Conservation (phyloP, 2,329 filamentous ascomycete species). For the Metarhizium brunneum region DNA sequence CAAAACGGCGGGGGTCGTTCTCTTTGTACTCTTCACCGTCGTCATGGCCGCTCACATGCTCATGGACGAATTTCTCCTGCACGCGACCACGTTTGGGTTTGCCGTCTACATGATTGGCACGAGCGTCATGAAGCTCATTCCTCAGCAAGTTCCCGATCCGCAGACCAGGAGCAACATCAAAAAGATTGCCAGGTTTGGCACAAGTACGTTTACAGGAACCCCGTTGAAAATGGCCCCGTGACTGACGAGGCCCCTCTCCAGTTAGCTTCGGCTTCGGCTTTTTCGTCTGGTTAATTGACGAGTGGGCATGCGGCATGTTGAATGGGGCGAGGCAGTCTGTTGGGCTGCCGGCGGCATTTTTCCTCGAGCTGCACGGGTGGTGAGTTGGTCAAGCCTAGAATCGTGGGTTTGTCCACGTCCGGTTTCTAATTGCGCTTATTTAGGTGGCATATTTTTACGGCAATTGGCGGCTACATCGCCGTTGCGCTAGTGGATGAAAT, state of each 20-base stretch:
- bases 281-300: constrained; percentile 29
- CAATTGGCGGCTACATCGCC: constrained; percentile 29
- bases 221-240: too few species aligned
- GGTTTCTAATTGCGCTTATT: not conserved
- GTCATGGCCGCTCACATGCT: constrained; percentile 32
- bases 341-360: constrained; percentile 27
- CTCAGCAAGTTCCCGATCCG: constrained; percentile 20
- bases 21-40: constrained; percentile 15
- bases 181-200: constrained; percentile 12
- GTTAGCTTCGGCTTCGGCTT: constrained; percentile 28
- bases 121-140: constrained; percentile 20
- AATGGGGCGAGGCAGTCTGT: constrained; percentile 16
- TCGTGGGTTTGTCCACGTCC: not conserved
- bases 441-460: constrained; percentile 34
- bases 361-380: constrained; percentile 33
- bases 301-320: constrained; percentile 22
- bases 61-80: constrained; percentile 32
- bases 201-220: constrained; percentile 7
- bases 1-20: constrained; percentile 11
- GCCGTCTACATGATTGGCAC: constrained; percentile 25
- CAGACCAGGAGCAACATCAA: constrained; percentile 10
- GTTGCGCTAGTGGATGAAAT: constrained; percentile 28
- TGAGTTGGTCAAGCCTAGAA: constrained; percentile 11
- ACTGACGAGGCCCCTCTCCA: constrained; percentile 7
- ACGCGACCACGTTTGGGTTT: constrained; percentile 25